Evolutionary conservation across 139 green algal genomes (phyloP), one percentile per base, ranked within the genome.

Genomic region (Micromonas pusilla): DNA sequence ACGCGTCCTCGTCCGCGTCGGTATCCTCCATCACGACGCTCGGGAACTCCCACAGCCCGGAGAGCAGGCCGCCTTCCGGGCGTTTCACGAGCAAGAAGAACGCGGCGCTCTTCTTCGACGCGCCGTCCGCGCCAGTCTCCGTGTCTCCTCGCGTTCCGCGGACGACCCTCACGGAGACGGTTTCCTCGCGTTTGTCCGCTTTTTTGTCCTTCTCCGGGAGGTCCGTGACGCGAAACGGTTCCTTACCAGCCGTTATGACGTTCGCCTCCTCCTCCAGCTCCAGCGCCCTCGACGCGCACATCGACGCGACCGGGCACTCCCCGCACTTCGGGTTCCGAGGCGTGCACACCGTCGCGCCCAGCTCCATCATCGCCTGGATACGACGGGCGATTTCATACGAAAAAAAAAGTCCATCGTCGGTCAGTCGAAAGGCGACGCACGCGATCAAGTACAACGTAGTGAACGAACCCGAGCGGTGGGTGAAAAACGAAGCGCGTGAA

Each of bases 361-460:
- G 88, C 89, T 98, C 94, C 94, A 98, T 98, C 72, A 98, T 79
- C 25, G 93, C 93, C 90, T 98, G 94, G 83, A n/a, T n/a, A n/a
- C n/a, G n/a, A n/a, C n/a, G n/a, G n/a, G n/a, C n/a, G n/a, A n/a
- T n/a, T n/a, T n/a, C n/a, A n/a, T n/a, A n/a, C n/a, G n/a, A n/a
- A n/a, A n/a, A n/a, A n/a, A n/a, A n/a, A n/a, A n/a, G n/a, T n/a
- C n/a, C n/a, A n/a, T n/a, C n/a, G n/a, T n/a, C n/a, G n/a, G n/a
- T n/a, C n/a, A n/a, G n/a, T n/a, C n/a, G n/a, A n/a, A n/a, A n/a
- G n/a, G n/a, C n/a, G n/a, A n/a, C n/a, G n/a, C n/a, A n/a, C n/a
- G n/a, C n/a, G n/a, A n/a, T n/a, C n/a, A n/a, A n/a, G n/a, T n/a
- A n/a, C n/a, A n/a, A n/a, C n/a, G n/a, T n/a, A n/a, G n/a, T n/a